Conservation (phyloP, 306 rosid species). For the Benincasa hispida region DNA sequence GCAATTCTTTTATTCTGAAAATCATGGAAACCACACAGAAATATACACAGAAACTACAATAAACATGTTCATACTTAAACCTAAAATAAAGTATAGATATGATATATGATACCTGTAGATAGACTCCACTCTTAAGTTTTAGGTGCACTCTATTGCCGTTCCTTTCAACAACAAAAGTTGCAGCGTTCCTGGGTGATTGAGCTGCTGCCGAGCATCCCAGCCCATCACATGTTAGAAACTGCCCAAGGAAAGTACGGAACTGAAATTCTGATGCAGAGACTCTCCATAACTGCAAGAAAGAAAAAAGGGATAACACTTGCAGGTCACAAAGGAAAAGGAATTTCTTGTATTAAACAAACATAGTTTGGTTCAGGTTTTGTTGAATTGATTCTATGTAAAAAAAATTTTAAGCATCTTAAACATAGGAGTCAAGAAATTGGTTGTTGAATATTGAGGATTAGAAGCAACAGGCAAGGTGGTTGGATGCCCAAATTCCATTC, state of each 20-base stretch:
- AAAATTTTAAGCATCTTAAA: not conserved
- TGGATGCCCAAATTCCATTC: not conserved
- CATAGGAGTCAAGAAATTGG: not conserved
- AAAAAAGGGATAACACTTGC: not conserved
- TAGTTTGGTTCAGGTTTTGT: not conserved
- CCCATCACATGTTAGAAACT: slow-evolving; percentile 61
- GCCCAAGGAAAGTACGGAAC: slow-evolving; percentile 48
- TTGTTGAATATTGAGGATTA: not conserved
- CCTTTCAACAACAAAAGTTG: slow-evolving; percentile 46
- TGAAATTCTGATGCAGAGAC: slow-evolving; percentile 59
- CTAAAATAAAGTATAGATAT: not conserved
- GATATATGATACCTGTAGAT: slow-evolving; percentile 50
- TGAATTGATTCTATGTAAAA: not conserved
- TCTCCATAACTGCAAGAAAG: slow-evolving; percentile 63
- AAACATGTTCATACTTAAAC: not conserved
- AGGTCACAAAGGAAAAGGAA: not conserved
- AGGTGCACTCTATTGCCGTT: slow-evolving; percentile 53
- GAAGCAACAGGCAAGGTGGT: not conserved
- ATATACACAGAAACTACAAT: not conserved
- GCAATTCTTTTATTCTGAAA: not conserved
- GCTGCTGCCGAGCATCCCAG: slow-evolving; percentile 52
- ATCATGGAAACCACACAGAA: not conserved
- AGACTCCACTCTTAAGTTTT: slow-evolving; percentile 37
- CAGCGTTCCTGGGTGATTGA: slow-evolving; percentile 40
- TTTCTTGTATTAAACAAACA: not conserved